phyloP scores from a whole-genome alignment of 148 eudicot species.

The Rhododendron simsii region DNA sequence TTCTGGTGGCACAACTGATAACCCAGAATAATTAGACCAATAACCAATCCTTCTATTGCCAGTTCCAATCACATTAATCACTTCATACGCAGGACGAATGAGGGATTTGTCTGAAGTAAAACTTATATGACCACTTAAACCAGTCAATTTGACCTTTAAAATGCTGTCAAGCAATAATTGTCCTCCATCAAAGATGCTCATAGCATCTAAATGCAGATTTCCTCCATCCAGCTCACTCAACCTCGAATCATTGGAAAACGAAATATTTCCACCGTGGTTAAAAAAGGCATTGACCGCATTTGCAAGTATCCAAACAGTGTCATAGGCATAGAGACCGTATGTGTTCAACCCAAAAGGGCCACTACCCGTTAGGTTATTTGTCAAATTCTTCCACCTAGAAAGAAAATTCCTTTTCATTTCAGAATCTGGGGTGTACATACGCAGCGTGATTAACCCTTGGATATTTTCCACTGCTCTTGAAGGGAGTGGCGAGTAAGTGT shows the following conservation, averaged over 20 bases:
- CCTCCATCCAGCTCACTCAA: constrained; percentile 24
- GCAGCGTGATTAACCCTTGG: constrained; percentile 32
- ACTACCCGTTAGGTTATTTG: constrained; percentile 15
- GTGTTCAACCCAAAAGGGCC: constrained; percentile 48
- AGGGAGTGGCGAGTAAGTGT: constrained; percentile 14
- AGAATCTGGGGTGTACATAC: constrained; percentile 32
- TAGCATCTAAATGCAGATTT: constrained; percentile 40
- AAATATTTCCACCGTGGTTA: constrained; percentile 46
- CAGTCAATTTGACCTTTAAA: constrained; percentile 37
- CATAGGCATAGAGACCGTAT: constrained; percentile 69
- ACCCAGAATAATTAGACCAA: constrained; percentile 65
- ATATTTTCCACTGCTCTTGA: constrained; percentile 1
- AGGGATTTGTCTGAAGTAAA: constrained; percentile 39
- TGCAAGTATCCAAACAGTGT: constrained; percentile 74
- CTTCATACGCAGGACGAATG: constrained; percentile 53
- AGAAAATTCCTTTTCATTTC: constrained; percentile 21
- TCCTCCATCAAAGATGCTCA: constrained; percentile 70
- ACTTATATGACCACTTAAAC: constrained; percentile 54
- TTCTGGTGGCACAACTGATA: constrained; percentile 65
- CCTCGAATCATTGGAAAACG: constrained; percentile 45
- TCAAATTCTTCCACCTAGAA: constrained; percentile 40
- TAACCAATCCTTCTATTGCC: constrained; percentile 55
- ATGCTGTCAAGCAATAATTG: constrained; percentile 36
- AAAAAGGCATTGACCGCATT: constrained; percentile 46
- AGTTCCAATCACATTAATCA: constrained; percentile 67